Percentiles rank a stretch among this genome's conserved stretches.
phyloP scores from a whole-genome alignment of 192 early-diverging fungal genomes.

The Podila epigama region DNA sequence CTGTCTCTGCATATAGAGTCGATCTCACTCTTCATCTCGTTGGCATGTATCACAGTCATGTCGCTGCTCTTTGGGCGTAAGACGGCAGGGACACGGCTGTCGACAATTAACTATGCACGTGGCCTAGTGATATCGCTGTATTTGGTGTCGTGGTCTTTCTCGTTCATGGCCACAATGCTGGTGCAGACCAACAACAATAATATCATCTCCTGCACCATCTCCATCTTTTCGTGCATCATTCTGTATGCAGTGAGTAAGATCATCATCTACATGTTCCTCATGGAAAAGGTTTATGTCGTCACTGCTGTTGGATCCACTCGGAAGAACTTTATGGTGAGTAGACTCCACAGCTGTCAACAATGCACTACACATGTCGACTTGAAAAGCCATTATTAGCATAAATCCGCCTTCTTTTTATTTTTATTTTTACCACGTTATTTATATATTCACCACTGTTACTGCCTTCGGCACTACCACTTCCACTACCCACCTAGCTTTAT shows the following conservation, averaged over 20 bases:
- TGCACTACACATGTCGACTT: no score
- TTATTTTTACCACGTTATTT: not conserved
- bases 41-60: constrained; percentile 6
- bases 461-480: not conserved
- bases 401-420: not conserved
- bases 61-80: constrained; percentile 1
- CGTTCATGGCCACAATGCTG: constrained; percentile 23
- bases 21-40: not conserved
- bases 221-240: constrained; percentile 26
- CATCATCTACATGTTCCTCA: constrained; percentile 47
- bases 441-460: not conserved
- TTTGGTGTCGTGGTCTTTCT: constrained; percentile 43
- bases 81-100: constrained; percentile 5
- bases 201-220: not conserved
- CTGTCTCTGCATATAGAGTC: no score
- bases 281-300: constrained; percentile 29
- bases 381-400: no score
- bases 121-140: constrained; percentile 40
- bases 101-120: constrained; percentile 41
- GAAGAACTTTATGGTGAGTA: constrained; percentile 15
- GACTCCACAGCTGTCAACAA: no score
- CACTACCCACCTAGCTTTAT: not conserved
- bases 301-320: constrained; percentile 5
- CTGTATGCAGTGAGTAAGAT: constrained; percentile 40
- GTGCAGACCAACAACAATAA: constrained; percentile 1